A percentile compares a stretch with the other conserved stretches of the same genome.
Evolutionary conservation across 2,329 filamentous ascomycete species (phyloP).

Genomic region (Helicocarpus griseus): DNA sequence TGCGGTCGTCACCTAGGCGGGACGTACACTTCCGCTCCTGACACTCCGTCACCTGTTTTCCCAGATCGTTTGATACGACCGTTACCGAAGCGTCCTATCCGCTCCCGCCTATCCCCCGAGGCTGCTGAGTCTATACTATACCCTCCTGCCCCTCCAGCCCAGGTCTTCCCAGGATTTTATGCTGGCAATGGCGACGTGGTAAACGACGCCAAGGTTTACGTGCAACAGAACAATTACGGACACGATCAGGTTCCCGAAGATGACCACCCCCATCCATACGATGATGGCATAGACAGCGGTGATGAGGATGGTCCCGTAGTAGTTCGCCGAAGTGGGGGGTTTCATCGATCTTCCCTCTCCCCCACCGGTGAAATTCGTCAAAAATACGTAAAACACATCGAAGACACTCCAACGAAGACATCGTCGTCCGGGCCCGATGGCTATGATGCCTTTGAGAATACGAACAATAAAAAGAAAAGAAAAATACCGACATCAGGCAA

Average conservation of each 20-base stretch:
- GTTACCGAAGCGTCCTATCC: constrained; percentile 76
- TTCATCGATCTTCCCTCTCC: constrained; percentile 29
- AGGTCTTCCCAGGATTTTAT: constrained; percentile 66
- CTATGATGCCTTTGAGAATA: constrained; percentile 96
- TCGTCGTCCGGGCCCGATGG: constrained; percentile 72
- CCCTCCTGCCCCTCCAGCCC: constrained; percentile 62
- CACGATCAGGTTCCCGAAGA: constrained; percentile 29
- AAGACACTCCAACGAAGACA: constrained; percentile 34
- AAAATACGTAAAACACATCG: constrained; percentile 19
- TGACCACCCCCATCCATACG: constrained; percentile 38
- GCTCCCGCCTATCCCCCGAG: constrained; percentile 77
- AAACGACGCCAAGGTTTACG: constrained; percentile 36
- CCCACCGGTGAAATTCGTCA: constrained; percentile 22
- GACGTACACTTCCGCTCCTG: constrained; percentile 45
- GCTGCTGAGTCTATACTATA: constrained; percentile 74
- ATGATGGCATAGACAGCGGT: constrained; percentile 50
- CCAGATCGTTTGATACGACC: constrained; percentile 89
- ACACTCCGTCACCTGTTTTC: constrained; percentile 71
- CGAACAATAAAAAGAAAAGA: constrained; percentile 98
- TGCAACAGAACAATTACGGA: constrained; percentile 34
- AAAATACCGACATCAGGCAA: constrained; percentile 90
- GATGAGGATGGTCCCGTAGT: constrained; percentile 46
- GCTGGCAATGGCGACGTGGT: constrained; percentile 47
- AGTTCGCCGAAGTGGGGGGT: constrained; percentile 32
- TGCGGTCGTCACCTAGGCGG: constrained; percentile 31